Conservation (phyloP, 768 basidiomycete species). For the Pulveroboletus sp. region DNA sequence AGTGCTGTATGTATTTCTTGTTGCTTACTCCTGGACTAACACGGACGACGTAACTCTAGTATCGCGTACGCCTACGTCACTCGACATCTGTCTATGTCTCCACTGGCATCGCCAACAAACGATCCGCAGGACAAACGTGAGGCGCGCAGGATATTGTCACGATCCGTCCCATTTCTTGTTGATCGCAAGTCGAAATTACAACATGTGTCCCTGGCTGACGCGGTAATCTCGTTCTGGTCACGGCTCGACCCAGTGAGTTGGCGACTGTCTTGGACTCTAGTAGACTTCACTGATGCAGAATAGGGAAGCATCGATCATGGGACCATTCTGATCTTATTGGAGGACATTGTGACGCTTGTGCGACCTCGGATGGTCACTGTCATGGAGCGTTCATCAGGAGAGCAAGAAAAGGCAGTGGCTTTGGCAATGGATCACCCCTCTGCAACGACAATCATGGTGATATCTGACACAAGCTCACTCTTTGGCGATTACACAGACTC, state of each 20-base stretch:
- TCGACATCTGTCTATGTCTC: slow-evolving; percentile 56
- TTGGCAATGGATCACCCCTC: slow-evolving; percentile 13
- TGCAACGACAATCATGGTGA: slow-evolving; percentile 16
- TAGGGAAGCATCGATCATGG: slow-evolving; percentile 35
- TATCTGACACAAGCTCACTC: slow-evolving; percentile 25
- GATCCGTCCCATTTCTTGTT: slow-evolving; percentile 59
- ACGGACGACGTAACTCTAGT: slow-evolving; percentile 32
- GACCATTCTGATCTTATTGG: slow-evolving; percentile 49
- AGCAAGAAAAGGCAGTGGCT: not conserved
- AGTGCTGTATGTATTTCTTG: slow-evolving; percentile 48
- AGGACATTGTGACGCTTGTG: slow-evolving; percentile 51
- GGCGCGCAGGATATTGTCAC: slow-evolving; percentile 44
- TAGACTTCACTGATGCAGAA: slow-evolving; percentile 9
- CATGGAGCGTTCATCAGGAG: not conserved
- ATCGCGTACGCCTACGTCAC: slow-evolving; percentile 65
- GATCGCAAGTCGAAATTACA: slow-evolving; percentile 55
- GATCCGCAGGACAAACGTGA: slow-evolving; percentile 43
- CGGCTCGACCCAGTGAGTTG: slow-evolving; percentile 41
- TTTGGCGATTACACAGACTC: slow-evolving; percentile 10
- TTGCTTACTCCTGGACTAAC: not conserved
- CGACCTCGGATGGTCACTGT: slow-evolving; percentile 36
- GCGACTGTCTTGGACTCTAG: not conserved
- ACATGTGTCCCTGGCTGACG: slow-evolving; percentile 45
- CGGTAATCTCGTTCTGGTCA: slow-evolving; percentile 64
- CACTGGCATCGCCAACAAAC: slow-evolving; percentile 42